phyloP scores from a whole-genome alignment of 2,329 filamentous ascomycete species.

The Colletotrichum paranaense region DNA sequence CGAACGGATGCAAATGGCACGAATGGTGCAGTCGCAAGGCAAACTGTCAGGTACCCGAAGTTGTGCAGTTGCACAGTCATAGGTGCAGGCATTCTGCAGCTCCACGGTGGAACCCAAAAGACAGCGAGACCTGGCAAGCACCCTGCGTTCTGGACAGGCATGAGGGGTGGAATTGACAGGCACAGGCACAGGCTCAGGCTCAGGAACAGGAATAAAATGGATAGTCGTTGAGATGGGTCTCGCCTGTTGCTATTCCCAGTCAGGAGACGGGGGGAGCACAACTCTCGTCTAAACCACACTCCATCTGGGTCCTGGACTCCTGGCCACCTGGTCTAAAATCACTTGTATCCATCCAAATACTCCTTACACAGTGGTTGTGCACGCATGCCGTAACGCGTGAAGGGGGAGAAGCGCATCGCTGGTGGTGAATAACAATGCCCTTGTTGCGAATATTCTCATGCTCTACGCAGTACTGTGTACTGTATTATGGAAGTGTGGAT shows the following conservation, averaged over 20 bases:
- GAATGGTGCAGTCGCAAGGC: not conserved
- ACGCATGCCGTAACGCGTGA: not conserved
- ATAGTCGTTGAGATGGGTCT: not conserved
- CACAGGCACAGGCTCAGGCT: not conserved
- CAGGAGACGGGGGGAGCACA: not conserved
- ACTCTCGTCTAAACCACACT: not conserved
- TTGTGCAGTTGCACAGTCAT: conserved; percentile 16
- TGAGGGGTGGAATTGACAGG: conserved; percentile 8
- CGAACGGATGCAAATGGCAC: not conserved
- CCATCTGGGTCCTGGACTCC: not conserved
- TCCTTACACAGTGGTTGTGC: not conserved
- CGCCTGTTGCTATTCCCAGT: not conserved
- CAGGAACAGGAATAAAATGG: not conserved
- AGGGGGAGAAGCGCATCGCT: not conserved
- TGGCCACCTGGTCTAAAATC: not conserved
- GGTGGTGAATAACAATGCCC: not conserved
- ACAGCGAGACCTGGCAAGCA: conserved; percentile 17
- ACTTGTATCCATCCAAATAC: not conserved
- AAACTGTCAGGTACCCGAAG: conserved; percentile 30
- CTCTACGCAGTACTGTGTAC: not conserved
- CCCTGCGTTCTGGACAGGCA: conserved; percentile 20
- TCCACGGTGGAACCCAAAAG: conserved; percentile 24
- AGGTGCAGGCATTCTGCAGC: not conserved
- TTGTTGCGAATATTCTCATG: not conserved
- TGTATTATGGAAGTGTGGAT: not conserved